Conservation (phyloP, 768 basidiomycete genomes). For the Boletus sp. region DNA sequence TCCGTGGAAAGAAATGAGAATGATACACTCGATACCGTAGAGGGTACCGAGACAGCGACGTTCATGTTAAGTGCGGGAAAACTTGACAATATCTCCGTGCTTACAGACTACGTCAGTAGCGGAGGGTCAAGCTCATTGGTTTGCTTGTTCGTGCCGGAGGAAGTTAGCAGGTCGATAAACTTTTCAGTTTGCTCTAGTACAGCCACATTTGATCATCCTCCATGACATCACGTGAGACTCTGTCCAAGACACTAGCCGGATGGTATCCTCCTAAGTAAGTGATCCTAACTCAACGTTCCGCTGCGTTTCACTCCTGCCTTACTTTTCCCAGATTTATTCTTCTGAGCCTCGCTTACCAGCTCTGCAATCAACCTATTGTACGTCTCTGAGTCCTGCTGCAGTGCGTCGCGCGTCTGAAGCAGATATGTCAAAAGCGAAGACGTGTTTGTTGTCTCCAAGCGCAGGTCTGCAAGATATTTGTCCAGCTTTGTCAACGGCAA, state of each 20-base stretch:
- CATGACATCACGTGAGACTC: slow-evolving; percentile 15
- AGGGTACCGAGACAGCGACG: slow-evolving; percentile 85
- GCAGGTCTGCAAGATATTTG: slow-evolving; percentile 63
- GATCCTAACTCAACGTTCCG: slow-evolving; percentile 40
- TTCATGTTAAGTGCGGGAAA: slow-evolving; percentile 57
- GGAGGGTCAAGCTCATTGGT: neutral
- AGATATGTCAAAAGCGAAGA: slow-evolving; percentile 78
- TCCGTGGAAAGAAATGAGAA: slow-evolving; percentile 90
- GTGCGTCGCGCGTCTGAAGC: slow-evolving; percentile 74
- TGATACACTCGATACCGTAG: slow-evolving; percentile 78
- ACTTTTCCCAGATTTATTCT: slow-evolving; percentile 67
- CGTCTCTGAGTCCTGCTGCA: slow-evolving; percentile 86
- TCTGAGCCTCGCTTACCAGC: slow-evolving; percentile 89
- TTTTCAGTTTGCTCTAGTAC: slow-evolving; percentile 13
- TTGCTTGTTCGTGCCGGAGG: neutral
- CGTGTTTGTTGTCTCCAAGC: slow-evolving; percentile 68
- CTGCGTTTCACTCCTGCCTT: slow-evolving; percentile 47
- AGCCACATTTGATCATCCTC: slow-evolving; percentile 13
- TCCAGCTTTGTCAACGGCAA: slow-evolving; percentile 69
- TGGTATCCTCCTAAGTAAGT: neutral
- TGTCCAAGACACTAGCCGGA: neutral
- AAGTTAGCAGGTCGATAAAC: slow-evolving; percentile 2
- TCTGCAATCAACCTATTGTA: slow-evolving; percentile 91
- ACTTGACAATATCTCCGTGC: neutral
- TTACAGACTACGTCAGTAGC: neutral